Base-by-base conservation (phyloP, 1,139 yeast genomes). In the Geotrichum fermentans region DNA sequence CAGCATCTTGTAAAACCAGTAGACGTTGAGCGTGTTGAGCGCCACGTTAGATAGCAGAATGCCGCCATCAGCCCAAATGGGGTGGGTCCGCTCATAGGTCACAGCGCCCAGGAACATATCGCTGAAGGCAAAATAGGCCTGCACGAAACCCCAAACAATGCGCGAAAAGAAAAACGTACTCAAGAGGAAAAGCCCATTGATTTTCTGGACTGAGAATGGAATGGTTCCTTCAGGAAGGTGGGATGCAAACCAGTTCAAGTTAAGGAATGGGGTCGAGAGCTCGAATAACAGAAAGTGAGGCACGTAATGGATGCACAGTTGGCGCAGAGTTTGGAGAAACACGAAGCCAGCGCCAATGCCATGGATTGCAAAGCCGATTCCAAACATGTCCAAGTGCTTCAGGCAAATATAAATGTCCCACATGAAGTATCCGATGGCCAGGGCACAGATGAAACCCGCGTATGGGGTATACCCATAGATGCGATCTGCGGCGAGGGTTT, bases 191-290 rank as follows among this genome's bases (percentile, higher is more conserved):
- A 85, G 65, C 45, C 96, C 96, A 68, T 92, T 92, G 52, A 82
- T 57, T 47, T 79, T 59, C 52, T 82, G 77, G 48, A 80, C 60
- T 55, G 67, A 71, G 32, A 73, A 76, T 44, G 80, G 73, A 52
- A 82, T 61, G 14, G 76, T 67, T 6, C 73, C 72, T 3, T 73
- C 72, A 1, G 95, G 89, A 49, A 86, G 75, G 60, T 83, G 82
- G 47, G 85, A 71, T 2, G 92, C 86, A 63, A 86, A 83, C 97
- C 97, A 90, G 68, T 95, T 84, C 56, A 89, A 67, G 69, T 92
- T 90, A 51, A 92, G 81, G 64, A 90, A 90, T 11, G 98, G 97
- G 7, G 97, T 92, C 18, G 96, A 86, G 52, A 85, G 74, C 68
- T 92, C 98, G 69, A 92, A 92, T 53, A 88, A 61, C 59, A 92